These are phyloP conservation scores for Keqinozyma sinolaborantium DNA, from an alignment of 1,139 yeast genomes.

Conservation along the genomic window DNA sequence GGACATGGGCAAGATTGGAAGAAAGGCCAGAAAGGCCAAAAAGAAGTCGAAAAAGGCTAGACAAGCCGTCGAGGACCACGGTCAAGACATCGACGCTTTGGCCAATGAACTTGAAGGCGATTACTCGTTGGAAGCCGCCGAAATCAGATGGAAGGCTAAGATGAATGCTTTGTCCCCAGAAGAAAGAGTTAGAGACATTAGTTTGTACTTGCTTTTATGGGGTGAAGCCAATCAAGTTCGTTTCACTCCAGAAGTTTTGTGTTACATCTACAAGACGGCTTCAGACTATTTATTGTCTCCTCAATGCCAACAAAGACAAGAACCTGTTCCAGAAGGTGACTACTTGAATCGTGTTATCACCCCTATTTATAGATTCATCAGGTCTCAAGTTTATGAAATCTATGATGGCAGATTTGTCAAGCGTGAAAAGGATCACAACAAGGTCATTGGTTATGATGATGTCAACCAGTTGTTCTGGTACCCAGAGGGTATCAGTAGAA, in stretches of 20 bases:
- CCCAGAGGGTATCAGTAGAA: slow-evolving; percentile 96
- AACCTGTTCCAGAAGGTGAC: slow-evolving; percentile 95
- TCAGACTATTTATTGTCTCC: slow-evolving; percentile 84
- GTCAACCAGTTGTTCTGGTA: slow-evolving; percentile 98
- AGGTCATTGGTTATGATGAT: slow-evolving; percentile 95
- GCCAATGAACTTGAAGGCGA: slow-evolving; percentile 86
- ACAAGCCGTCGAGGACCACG: slow-evolving; percentile 50
- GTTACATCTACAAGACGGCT: slow-evolving; percentile 93
- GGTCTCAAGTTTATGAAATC: slow-evolving; percentile 94
- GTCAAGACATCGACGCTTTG: slow-evolving; percentile 49
- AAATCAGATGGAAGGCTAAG: slow-evolving; percentile 49
- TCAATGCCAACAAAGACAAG: slow-evolving; percentile 84
- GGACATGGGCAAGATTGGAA: slow-evolving; percentile 69
- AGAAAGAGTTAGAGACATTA: slow-evolving; percentile 87
- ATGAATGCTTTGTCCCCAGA: slow-evolving; percentile 47
- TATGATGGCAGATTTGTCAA: slow-evolving; percentile 93
- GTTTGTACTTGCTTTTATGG: slow-evolving; percentile 89
- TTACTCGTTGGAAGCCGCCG: slow-evolving; percentile 55
- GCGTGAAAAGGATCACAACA: slow-evolving; percentile 95
- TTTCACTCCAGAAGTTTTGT: slow-evolving; percentile 87
- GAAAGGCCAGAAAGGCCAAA: slow-evolving; percentile 48
- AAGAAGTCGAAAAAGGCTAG: slow-evolving; percentile 63
- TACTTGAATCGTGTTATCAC: slow-evolving; percentile 88
- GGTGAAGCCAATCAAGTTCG: slow-evolving; percentile 98
- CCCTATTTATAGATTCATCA: slow-evolving; percentile 84